Percentiles rank a stretch among this genome's conserved stretches.
phyloP scores from a whole-genome alignment of 352 stramenopile genomes.

The Globisporangium nagaii region DNA sequence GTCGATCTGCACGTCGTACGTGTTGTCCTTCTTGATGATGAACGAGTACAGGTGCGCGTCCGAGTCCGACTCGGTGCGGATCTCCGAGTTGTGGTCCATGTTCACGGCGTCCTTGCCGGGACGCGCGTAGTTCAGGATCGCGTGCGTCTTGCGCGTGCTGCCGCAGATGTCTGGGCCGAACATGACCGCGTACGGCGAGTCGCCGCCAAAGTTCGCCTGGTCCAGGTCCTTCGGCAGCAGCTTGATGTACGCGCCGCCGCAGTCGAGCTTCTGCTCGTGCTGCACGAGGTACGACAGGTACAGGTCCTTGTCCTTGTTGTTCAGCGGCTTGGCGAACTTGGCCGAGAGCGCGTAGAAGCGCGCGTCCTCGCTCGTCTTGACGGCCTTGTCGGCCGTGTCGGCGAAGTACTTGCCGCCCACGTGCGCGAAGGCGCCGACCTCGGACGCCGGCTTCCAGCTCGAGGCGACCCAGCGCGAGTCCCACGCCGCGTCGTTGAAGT shows the following conservation, averaged over 20 bases:
- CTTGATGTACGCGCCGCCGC: constrained; percentile 99
- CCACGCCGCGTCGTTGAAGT: constrained; percentile 89
- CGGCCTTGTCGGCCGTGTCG: constrained; percentile 90
- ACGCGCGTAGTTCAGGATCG: constrained; percentile 97
- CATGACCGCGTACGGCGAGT: constrained; percentile 96
- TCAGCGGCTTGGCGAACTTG: constrained; percentile 84
- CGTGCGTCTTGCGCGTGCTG: constrained; percentile 94
- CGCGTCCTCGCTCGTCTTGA: constrained; percentile 93
- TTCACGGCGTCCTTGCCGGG: constrained; percentile 92
- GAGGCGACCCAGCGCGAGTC: constrained; percentile 81
- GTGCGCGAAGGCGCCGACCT: constrained; percentile 95
- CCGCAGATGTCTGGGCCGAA: constrained; percentile 99
- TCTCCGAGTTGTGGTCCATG: constrained; percentile 88
- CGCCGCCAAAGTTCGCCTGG: constrained; percentile 91
- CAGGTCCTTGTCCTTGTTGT: constrained; percentile 89
- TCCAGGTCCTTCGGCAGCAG: constrained; percentile 92
- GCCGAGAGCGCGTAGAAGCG: constrained; percentile 97
- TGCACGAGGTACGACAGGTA: constrained; percentile 97
- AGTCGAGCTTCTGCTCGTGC: constrained; percentile 98
- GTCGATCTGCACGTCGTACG: constrained; percentile 96
- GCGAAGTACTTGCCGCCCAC: constrained; percentile 91
- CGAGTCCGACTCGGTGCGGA: constrained; percentile 70
- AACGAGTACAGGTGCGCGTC: constrained; percentile 98
- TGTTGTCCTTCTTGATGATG: constrained; percentile 96
- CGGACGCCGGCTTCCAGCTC: constrained; percentile 90